Percentiles rank a stretch among this genome's conserved stretches.
These are phyloP conservation scores for Ophiostoma montium DNA, from an alignment of 2,329 filamentous ascomycete genomes.

Conservation along the genomic window DNA sequence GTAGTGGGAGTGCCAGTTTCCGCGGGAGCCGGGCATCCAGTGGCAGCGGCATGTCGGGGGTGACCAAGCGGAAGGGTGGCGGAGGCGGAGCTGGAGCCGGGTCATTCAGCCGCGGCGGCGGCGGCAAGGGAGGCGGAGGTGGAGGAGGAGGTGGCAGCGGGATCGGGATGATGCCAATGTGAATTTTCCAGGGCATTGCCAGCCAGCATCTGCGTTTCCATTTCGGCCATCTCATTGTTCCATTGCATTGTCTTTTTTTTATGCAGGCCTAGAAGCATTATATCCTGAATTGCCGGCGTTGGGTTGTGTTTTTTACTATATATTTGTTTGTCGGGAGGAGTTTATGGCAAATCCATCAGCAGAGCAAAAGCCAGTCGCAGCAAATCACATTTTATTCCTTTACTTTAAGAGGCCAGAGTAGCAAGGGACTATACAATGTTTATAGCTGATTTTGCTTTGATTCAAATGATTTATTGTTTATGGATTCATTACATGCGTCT, in stretches of 20 bases:
- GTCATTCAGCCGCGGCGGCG: not conserved
- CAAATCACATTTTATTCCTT: no score
- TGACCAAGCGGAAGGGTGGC: constrained; percentile 4
- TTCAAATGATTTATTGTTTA: not conserved
- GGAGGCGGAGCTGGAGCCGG: not conserved
- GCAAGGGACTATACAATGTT: no score
- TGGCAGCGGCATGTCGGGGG: constrained; percentile 12
- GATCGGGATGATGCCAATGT: constrained; percentile 16
- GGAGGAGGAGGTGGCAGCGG: constrained; percentile 4
- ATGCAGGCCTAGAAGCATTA: not conserved
- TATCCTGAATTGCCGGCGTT: not conserved
- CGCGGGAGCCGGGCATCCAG: constrained; percentile 6
- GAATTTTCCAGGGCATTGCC: constrained; percentile 1
- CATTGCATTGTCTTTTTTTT: not conserved
- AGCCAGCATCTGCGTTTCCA: not conserved
- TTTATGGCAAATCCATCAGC: no score
- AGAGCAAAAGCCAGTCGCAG: no score
- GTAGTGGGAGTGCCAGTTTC: constrained; percentile 8
- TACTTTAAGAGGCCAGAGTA: no score
- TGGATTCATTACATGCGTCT: not conserved
- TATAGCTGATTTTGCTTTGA: no score
- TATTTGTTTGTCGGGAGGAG: no score
- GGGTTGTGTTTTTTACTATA: not conserved
- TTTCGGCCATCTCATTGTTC: not conserved
- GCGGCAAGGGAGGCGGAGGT: not conserved